Percentiles rank a stretch among this genome's conserved stretches.
Evolutionary conservation across 2,329 filamentous ascomycete species (phyloP).

Genomic region (Talaromyces sp.): DNA sequence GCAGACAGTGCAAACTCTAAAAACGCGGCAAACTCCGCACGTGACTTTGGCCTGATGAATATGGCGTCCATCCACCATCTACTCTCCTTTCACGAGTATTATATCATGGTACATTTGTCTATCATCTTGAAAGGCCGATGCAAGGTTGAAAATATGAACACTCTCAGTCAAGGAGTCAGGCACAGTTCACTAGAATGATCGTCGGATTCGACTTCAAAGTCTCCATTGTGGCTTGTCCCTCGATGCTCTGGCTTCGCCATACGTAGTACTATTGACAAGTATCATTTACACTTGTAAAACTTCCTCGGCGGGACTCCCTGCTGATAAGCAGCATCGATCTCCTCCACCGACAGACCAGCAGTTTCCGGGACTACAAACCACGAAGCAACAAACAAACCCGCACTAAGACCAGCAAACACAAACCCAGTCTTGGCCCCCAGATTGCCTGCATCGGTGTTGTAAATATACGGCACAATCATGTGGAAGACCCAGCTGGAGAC

Average conservation of each 20-base stretch:
- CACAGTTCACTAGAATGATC: background rate
- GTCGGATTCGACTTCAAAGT: background rate
- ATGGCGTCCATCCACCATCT: background rate
- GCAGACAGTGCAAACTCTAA: constrained; percentile 40
- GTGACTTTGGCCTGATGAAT: background rate
- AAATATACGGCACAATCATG: too few species aligned
- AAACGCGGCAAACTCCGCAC: background rate
- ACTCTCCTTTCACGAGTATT: background rate
- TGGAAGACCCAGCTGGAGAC: too few species aligned
- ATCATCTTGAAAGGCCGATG: background rate
- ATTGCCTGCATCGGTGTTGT: too few species aligned
- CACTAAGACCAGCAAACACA: too few species aligned
- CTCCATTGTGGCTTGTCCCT: background rate
- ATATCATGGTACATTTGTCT: background rate
- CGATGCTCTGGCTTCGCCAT: background rate
- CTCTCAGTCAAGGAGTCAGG: background rate
- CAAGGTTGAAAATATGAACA: background rate
- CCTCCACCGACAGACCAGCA: background rate
- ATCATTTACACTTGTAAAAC: background rate
- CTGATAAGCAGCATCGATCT: background rate
- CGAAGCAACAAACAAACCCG: too few species aligned
- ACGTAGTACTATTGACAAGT: background rate
- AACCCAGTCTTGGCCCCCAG: too few species aligned
- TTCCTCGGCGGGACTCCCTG: background rate
- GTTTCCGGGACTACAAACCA: too few species aligned